Evolutionary conservation across 1,284 basidiomycete species (phyloP).

Genomic region (Schizophyllum commune): DNA sequence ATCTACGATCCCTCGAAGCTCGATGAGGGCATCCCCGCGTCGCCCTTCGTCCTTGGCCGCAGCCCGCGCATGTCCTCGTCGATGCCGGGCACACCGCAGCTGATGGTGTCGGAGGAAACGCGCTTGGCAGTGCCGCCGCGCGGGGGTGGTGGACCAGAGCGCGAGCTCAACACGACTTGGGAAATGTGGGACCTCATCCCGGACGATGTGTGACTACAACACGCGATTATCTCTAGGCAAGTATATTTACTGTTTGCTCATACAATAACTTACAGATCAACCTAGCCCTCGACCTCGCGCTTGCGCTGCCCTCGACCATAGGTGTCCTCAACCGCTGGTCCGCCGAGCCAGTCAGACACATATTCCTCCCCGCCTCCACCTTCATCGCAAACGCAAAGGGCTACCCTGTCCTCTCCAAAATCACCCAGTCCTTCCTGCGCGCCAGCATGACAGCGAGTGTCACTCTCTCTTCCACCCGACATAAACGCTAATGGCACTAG

Average conservation of each 20-base stretch:
- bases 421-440: slow-evolving; percentile 81
- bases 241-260: too few relatives aligned
- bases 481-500: slow-evolving; percentile 11
- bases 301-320: slow-evolving; percentile 72
- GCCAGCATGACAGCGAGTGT: slow-evolving; percentile 75
- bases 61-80: slow-evolving; percentile 19
- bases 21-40: slow-evolving; percentile 24
- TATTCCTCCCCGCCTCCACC: slow-evolving; percentile 83
- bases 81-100: slow-evolving; percentile 21
- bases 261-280: too few relatives aligned
- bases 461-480: slow-evolving; percentile 2
- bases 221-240: slow-evolving; percentile 74
- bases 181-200: slow-evolving; percentile 97
- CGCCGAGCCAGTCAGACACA: slow-evolving; percentile 83
- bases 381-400: slow-evolving; percentile 97
- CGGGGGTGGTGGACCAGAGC: slow-evolving; percentile 31
- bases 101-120: slow-evolving; percentile 25
- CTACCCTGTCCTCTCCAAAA: slow-evolving; percentile 94
- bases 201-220: slow-evolving; percentile 84
- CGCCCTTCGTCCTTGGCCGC: slow-evolving; percentile 14
- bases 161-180: slow-evolving; percentile 82
- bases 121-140: slow-evolving; percentile 13
- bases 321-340: slow-evolving; percentile 80
- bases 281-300: slow-evolving; percentile 83
- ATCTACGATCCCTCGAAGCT: slow-evolving; percentile 71